Percentiles rank a stretch among this genome's conserved stretches.
phyloP scores from a whole-genome alignment of 2,329 filamentous ascomycete genomes.

The Malbranchea cinnamomea region DNA sequence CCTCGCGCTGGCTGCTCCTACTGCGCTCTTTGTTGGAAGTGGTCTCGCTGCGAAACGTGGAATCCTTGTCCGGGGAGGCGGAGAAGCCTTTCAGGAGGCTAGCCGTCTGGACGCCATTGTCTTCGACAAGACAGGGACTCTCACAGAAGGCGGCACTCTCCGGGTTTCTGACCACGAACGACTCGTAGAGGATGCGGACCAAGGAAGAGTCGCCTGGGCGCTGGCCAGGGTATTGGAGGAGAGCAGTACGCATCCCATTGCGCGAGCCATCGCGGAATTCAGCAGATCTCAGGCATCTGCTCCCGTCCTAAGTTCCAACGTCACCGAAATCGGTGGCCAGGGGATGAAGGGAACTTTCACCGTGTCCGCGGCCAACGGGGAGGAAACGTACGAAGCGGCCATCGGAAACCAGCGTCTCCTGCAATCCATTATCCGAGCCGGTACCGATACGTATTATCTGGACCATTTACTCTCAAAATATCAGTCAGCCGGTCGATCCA shows the following conservation, averaged over 20 bases:
- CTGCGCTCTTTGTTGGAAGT: slow-evolving; percentile 70
- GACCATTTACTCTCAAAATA: slow-evolving; percentile 22
- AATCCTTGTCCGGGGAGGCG: slow-evolving; percentile 70
- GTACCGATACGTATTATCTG: slow-evolving; percentile 20
- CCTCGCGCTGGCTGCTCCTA: slow-evolving; percentile 70
- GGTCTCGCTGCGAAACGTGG: slow-evolving; percentile 66
- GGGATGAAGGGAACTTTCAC: slow-evolving; percentile 40
- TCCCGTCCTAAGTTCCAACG: slow-evolving; percentile 19
- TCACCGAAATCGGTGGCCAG: slow-evolving; percentile 42
- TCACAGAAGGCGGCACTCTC: slow-evolving; percentile 52
- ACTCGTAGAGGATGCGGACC: slow-evolving; percentile 19
- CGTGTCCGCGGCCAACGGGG: slow-evolving; percentile 12
- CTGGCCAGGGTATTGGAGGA: slow-evolving; percentile 39
- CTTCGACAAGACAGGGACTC: slow-evolving; percentile 78
- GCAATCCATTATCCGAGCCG: slow-evolving; percentile 14
- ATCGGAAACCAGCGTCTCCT: slow-evolving; percentile 45
- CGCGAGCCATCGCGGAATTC: slow-evolving; percentile 38
- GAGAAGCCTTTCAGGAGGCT: slow-evolving; percentile 74
- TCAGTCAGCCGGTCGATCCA: slow-evolving; percentile 29
- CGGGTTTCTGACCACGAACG: slow-evolving; percentile 38
- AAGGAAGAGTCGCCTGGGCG: slow-evolving; percentile 28
- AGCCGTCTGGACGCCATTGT: slow-evolving; percentile 64
- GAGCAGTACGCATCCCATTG: slow-evolving; percentile 45
- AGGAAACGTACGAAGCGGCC: slow-evolving; percentile 30
- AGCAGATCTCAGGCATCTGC: slow-evolving; percentile 22